Evolutionary conservation across 768 basidiomycete species (phyloP).

Genomic region (Wakefieldia striispora): DNA sequence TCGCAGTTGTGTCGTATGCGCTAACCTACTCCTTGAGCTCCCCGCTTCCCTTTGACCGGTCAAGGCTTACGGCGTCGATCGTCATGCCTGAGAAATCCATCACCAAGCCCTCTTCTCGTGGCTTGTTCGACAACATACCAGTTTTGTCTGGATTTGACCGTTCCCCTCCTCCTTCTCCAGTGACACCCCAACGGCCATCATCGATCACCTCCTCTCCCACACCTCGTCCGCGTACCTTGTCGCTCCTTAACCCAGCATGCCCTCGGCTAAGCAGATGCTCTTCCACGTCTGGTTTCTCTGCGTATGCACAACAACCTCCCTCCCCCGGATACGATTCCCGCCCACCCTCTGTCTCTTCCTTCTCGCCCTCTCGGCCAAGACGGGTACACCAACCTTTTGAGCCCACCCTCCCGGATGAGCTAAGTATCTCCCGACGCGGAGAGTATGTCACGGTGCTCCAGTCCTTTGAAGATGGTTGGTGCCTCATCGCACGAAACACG

Average conservation of each 20-base stretch:
- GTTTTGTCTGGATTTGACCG: conserved; percentile 38
- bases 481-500: conserved; percentile 59
- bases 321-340: conserved; percentile 11
- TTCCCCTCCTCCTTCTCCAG: conserved; percentile 41
- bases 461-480: conserved; percentile 81
- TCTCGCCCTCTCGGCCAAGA: conserved; percentile 39
- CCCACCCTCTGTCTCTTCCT: conserved; percentile 6
- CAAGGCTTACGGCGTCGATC: conserved; percentile 43
- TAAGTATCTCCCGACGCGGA: conserved; percentile 50
- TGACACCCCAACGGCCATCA: conserved; percentile 12
- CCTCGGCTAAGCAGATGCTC: conserved; percentile 34
- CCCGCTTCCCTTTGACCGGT: conserved; percentile 39
- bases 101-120: conserved; percentile 38
- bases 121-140: conserved; percentile 42
- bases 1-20: background rate
- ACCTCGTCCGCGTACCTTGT: conserved; percentile 17
- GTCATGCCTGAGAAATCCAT: conserved; percentile 53
- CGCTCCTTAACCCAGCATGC: conserved; percentile 16
- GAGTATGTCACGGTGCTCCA: conserved; percentile 63
- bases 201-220: conserved; percentile 11
- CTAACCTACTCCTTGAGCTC: conserved; percentile 7
- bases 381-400: conserved; percentile 64
- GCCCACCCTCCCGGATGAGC: conserved; percentile 74
- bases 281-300: conserved; percentile 32
- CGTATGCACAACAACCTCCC: conserved; percentile 35